phyloP scores from a whole-genome alignment of 2,329 filamentous ascomycete species.

The Decorospora gaudefroyi region DNA sequence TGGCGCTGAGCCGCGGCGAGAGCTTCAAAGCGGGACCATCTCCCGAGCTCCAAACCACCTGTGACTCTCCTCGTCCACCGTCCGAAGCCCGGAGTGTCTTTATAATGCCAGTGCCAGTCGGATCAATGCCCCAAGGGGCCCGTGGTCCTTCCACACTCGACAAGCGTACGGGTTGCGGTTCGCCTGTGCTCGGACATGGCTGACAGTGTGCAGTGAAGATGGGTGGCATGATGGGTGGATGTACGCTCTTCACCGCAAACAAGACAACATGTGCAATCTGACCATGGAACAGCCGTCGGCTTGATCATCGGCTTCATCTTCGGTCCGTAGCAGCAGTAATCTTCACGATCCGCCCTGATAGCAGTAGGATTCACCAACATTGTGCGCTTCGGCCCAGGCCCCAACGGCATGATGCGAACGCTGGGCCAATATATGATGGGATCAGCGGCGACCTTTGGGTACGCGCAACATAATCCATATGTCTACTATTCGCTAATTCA shows the following conservation, averaged over 20 bases:
- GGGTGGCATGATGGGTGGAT: slow-evolving; percentile 97
- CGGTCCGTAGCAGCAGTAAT: slow-evolving; percentile 59
- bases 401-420: slow-evolving; percentile 91
- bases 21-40: slow-evolving; percentile 18
- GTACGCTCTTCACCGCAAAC: slow-evolving; percentile 63
- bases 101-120: slow-evolving; percentile 63
- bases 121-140: slow-evolving; percentile 46
- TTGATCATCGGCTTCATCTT: slow-evolving; percentile 98
- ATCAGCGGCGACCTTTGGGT: slow-evolving; percentile 96
- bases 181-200: slow-evolving; percentile 29
- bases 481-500: slow-evolving; percentile 23
- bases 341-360: slow-evolving; percentile 23
- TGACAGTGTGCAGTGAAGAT: slow-evolving; percentile 75
- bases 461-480: slow-evolving; percentile 39
- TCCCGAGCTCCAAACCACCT: slow-evolving; percentile 10
- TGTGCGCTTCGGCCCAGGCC: slow-evolving; percentile 89
- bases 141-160: slow-evolving; percentile 69
- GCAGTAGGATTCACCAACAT: slow-evolving; percentile 83
- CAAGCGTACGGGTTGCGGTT: slow-evolving; percentile 61
- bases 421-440: slow-evolving; percentile 96
- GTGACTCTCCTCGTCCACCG: slow-evolving; percentile 23
- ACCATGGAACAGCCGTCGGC: slow-evolving; percentile 73
- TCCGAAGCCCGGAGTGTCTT: slow-evolving; percentile 9
- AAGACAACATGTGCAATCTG: slow-evolving; percentile 15
- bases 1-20: slow-evolving; percentile 22